A percentile compares a stretch with the other conserved stretches of the same genome.
phyloP scores from a whole-genome alignment of 2,329 filamentous ascomycete species.

The Colletotrichum neosansevieriae region DNA sequence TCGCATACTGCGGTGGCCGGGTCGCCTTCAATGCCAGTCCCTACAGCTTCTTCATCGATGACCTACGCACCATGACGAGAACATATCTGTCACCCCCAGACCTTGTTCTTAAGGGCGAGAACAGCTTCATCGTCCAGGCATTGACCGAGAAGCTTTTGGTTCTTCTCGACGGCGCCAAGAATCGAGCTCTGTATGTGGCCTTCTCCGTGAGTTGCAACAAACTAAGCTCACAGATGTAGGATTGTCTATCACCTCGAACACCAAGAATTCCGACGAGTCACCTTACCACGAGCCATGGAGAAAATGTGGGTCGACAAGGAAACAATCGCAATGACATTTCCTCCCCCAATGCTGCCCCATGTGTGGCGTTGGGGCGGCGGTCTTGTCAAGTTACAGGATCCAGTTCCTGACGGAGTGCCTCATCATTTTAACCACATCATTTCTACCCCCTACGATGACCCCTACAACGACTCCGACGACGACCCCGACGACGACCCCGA shows the following conservation, averaged over 20 bases:
- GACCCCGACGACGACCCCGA: too few species aligned
- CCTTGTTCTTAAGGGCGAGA: slow-evolving; percentile 13
- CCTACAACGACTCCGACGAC: too few species aligned
- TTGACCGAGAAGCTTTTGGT: slow-evolving; percentile 12
- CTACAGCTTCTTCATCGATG: slow-evolving; percentile 27
- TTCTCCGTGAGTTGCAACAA: not conserved
- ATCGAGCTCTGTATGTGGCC: slow-evolving; percentile 7
- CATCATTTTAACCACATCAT: too few species aligned
- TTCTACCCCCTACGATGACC: too few species aligned
- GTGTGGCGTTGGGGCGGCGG: slow-evolving; percentile 25
- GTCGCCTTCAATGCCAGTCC: slow-evolving; percentile 21
- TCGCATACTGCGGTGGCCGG: slow-evolving; percentile 8
- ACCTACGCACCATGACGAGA: slow-evolving; percentile 19
- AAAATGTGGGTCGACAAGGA: not conserved
- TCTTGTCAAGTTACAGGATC: not conserved
- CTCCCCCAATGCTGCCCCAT: not conserved
- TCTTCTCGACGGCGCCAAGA: not conserved
- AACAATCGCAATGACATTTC: not conserved
- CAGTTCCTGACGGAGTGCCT: not conserved
- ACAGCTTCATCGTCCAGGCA: not conserved
- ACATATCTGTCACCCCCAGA: not conserved
- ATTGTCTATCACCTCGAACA: slow-evolving; percentile 20
- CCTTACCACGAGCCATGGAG: not conserved
- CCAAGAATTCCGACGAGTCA: slow-evolving; percentile 3
- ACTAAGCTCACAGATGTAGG: not conserved